Conservation (phyloP, 306 rosid species). For the Albizia julibrissin region DNA sequence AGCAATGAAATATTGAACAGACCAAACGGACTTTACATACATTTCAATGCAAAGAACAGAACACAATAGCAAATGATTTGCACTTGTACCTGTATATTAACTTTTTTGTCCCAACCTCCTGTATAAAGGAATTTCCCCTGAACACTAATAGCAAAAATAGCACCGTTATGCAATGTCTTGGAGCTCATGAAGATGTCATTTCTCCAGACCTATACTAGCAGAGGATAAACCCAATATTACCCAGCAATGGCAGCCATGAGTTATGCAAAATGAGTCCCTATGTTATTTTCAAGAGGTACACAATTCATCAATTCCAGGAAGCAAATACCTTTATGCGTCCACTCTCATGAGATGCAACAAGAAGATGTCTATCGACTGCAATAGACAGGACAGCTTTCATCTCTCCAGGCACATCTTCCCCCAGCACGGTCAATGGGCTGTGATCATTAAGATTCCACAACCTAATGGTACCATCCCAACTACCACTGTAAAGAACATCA, state of each 20-base stretch:
- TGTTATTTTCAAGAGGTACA: conserved; percentile 24
- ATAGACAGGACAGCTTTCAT: conserved; percentile 65
- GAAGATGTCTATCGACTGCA: conserved; percentile 53
- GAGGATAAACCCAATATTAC: conserved; percentile 30
- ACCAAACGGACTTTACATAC: conserved; percentile 9
- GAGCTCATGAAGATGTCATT: conserved; percentile 65
- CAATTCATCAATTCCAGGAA: conserved; percentile 37
- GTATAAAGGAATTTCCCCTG: conserved; percentile 73
- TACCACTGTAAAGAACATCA: conserved; percentile 88
- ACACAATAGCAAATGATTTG: neutral
- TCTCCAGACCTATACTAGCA: conserved; percentile 76
- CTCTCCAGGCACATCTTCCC: conserved; percentile 60
- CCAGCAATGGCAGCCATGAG: conserved; percentile 21
- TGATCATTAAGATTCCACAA: conserved; percentile 90
- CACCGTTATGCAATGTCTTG: conserved; percentile 64
- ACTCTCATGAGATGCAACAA: conserved; percentile 81
- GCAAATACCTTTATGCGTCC: conserved; percentile 74
- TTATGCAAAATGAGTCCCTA: conserved; percentile 20
- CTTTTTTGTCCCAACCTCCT: conserved; percentile 83
- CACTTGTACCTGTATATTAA: conserved; percentile 78
- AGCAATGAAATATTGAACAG: conserved; percentile 8
- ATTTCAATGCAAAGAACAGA: conserved; percentile 14
- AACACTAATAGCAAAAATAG: conserved; percentile 64
- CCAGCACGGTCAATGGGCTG: conserved; percentile 74
- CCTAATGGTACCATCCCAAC: conserved; percentile 96